These are phyloP conservation scores for Pythium folliculosum DNA, from an alignment of 352 stramenopile species.

Conservation along the genomic window DNA sequence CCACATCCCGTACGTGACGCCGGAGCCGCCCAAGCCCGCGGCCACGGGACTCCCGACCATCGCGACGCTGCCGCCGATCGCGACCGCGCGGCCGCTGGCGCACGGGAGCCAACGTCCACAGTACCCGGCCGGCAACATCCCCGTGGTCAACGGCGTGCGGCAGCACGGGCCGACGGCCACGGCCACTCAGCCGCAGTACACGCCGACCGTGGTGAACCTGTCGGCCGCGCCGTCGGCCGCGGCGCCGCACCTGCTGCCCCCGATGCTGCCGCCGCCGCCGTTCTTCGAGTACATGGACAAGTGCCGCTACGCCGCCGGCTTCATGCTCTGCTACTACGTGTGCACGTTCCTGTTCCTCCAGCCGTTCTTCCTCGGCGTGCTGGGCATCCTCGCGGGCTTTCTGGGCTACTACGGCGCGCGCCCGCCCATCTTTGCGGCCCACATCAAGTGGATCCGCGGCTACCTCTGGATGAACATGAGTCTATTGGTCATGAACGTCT, in stretches of 20 bases:
- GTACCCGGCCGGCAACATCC: constrained; percentile 20
- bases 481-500: constrained; percentile 70
- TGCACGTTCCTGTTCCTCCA: constrained; percentile 74
- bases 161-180: constrained; percentile 3
- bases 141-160: constrained; percentile 28
- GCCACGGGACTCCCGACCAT: constrained; percentile 16
- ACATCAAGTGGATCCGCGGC: constrained; percentile 69
- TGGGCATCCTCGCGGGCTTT: constrained; percentile 65
- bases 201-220: constrained; percentile 25
- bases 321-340: constrained; percentile 73
- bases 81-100: constrained; percentile 18
- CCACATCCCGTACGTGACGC: constrained; percentile 12
- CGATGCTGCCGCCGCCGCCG: constrained; percentile 20
- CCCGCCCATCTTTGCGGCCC: constrained; percentile 53
- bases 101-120: not conserved
- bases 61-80: constrained; percentile 28
- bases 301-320: constrained; percentile 55
- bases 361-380: constrained; percentile 60
- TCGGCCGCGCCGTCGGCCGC: constrained; percentile 20
- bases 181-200: constrained; percentile 7
- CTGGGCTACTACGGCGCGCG: constrained; percentile 64
- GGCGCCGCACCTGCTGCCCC: constrained; percentile 14
- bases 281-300: constrained; percentile 64
- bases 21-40: constrained; percentile 25
- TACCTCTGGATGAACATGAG: constrained; percentile 76